Conservation (phyloP, 345 rosid genomes). For the Psidium guajava region DNA sequence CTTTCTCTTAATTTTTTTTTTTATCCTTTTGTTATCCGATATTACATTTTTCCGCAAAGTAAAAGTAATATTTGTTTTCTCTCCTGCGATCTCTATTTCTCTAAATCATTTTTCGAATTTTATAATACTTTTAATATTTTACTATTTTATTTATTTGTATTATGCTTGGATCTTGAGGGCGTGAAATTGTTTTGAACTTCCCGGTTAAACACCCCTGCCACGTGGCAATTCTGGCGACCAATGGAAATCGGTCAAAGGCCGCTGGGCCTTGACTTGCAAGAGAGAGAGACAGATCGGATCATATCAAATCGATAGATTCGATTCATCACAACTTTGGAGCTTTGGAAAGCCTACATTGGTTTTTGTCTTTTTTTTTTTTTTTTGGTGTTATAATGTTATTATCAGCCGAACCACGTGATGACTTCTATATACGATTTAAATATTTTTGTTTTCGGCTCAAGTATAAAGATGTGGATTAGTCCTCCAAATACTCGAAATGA, state of each 20-base stretch:
- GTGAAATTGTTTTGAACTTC: not conserved
- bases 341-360: not conserved
- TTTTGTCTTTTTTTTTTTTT: not conserved
- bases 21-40: too few relatives aligned
- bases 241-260: not conserved
- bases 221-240: not conserved
- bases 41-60: not conserved
- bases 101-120: not conserved
- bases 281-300: not conserved
- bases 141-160: not conserved
- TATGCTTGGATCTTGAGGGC: not conserved
- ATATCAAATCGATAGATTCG: not conserved
- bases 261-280: not conserved
- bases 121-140: not conserved
- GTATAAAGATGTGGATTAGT: not conserved
- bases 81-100: not conserved
- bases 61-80: not conserved
- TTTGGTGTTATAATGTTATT: not conserved
- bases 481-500: rapidly evolving
- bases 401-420: not conserved
- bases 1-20: not conserved
- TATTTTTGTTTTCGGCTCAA: not conserved
- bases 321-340: not conserved
- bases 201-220: not conserved
- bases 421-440: not conserved